Conservation (phyloP, 805 yeast genomes). For the Candida mattraensis region DNA sequence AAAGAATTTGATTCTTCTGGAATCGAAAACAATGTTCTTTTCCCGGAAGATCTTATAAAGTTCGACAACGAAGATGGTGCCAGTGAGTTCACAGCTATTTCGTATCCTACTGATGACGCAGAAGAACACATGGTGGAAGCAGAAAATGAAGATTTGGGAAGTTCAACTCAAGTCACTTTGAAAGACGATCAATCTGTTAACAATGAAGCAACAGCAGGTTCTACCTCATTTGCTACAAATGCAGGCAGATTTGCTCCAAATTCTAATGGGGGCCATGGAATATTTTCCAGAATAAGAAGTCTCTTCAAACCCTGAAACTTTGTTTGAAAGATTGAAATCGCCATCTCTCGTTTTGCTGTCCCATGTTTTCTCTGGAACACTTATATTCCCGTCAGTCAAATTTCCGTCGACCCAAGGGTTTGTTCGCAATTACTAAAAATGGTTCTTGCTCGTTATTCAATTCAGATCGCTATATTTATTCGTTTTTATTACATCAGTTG, state of each 20-base stretch:
- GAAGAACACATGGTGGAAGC: constrained; percentile 11
- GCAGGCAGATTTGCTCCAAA: constrained; percentile 2
- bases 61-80: constrained; percentile 24
- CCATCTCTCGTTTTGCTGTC: too few relatives aligned
- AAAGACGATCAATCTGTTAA: constrained; percentile 23
- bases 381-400: too few relatives aligned
- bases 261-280: constrained; percentile 10
- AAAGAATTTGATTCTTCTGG: constrained; percentile 44
- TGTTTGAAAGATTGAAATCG: too few relatives aligned
- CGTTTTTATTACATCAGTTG: neutral
- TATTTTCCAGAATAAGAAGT: constrained; percentile 26
- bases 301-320: constrained; percentile 18
- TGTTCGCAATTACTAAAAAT: constrained; percentile 4
- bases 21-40: constrained; percentile 51
- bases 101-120: constrained; percentile 27
- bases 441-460: constrained; percentile 1
- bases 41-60: constrained; percentile 30
- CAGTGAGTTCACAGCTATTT: constrained; percentile 35
- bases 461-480: too few relatives aligned
- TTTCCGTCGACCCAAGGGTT: too few relatives aligned
- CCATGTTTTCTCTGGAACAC: too few relatives aligned
- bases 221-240: neutral
- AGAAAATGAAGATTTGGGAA: constrained; percentile 23
- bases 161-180: constrained; percentile 31
- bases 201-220: constrained; percentile 8